Percentiles rank a stretch among this genome's conserved stretches.
These are phyloP conservation scores for Pueraria montana DNA, from an alignment of 306 rosid species.

Conservation along the genomic window DNA sequence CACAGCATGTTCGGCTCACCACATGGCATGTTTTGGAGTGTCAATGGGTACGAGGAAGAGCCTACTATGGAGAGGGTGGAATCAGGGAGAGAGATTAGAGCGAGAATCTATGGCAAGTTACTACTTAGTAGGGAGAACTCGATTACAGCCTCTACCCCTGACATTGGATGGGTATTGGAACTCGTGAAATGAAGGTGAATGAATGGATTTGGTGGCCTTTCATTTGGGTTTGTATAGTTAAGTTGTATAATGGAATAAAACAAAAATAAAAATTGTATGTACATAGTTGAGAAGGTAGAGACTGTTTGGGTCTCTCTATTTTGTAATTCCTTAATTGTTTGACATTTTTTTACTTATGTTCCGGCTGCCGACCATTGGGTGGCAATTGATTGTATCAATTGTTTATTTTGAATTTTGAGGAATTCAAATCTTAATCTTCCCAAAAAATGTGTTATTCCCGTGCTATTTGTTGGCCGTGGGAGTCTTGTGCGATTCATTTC, in stretches of 20 bases:
- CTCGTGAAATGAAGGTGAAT: constrained; percentile 55
- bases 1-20: constrained; percentile 50
- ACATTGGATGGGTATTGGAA: constrained; percentile 78
- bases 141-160: constrained; percentile 53
- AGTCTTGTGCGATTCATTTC: too few species aligned
- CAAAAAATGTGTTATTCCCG: too few species aligned
- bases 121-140: constrained; percentile 76
- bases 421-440: too few species aligned
- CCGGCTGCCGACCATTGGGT: too few species aligned
- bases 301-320: too few species aligned
- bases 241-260: constrained; percentile 27
- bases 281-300: too few species aligned
- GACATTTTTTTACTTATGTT: too few species aligned
- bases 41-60: constrained; percentile 55
- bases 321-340: too few species aligned
- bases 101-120: constrained; percentile 73
- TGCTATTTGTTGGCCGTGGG: too few species aligned
- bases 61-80: constrained; percentile 88
- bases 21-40: constrained; percentile 47
- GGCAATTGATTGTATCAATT: too few species aligned
- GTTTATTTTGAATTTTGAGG: too few species aligned
- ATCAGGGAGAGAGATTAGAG: constrained; percentile 77
- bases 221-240: not conserved
- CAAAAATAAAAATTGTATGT: too few species aligned
- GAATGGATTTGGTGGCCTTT: constrained; percentile 41